These are phyloP conservation scores for Boletus subcaerulescens DNA, from an alignment of 768 basidiomycete species.

Conservation along the genomic window DNA sequence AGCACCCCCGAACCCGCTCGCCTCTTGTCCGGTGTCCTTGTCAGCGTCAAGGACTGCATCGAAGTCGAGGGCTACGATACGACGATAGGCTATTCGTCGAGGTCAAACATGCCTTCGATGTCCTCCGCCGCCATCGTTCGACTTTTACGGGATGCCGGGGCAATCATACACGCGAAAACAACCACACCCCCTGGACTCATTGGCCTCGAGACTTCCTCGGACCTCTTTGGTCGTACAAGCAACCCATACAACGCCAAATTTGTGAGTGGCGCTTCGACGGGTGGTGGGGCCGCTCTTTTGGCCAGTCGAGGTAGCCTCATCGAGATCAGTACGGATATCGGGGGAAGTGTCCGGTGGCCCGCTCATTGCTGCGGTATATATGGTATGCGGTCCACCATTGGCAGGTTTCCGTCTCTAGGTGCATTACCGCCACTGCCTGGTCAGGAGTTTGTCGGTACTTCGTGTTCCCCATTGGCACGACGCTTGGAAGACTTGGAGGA, in stretches of 20 bases:
- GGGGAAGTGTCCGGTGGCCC: constrained; percentile 49
- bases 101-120: constrained; percentile 32
- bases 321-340: constrained; percentile 49
- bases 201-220: constrained; percentile 40
- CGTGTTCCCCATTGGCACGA: constrained; percentile 41
- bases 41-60: constrained; percentile 50
- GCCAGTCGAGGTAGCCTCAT: constrained; percentile 43
- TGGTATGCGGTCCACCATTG: constrained; percentile 36
- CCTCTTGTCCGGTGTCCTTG: constrained; percentile 44
- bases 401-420: constrained; percentile 39
- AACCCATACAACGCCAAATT: constrained; percentile 47
- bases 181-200: constrained; percentile 43
- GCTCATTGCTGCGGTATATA: constrained; percentile 48
- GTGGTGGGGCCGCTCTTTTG: constrained; percentile 49
- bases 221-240: constrained; percentile 44
- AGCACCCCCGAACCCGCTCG: neutral
- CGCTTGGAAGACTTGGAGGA: constrained; percentile 40
- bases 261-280: constrained; percentile 47
- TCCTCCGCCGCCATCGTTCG: constrained; percentile 39
- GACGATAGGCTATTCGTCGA: constrained; percentile 43
- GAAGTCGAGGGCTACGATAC: constrained; percentile 46
- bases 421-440: constrained; percentile 34
- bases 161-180: constrained; percentile 41
- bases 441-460: constrained; percentile 35
- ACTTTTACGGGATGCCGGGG: constrained; percentile 41